Percentiles rank a stretch among this genome's conserved stretches.
phyloP scores from a whole-genome alignment of 805 yeast genomes.

The Schwanniomyces occidentalis region DNA sequence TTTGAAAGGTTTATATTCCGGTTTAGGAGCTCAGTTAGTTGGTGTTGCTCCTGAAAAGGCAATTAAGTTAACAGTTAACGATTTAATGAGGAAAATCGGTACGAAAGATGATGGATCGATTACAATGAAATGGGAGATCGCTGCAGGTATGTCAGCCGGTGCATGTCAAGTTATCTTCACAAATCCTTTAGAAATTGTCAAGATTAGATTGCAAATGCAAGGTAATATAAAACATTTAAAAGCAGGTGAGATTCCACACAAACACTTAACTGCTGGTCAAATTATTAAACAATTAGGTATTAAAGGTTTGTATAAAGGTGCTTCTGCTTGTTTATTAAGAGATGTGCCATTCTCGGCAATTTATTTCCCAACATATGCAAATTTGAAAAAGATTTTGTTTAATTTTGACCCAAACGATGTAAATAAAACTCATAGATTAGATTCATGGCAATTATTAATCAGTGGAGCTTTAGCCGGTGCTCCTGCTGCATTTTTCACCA shows the following conservation, averaged over 20 bases:
- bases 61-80: constrained; percentile 92
- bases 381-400: constrained; percentile 79
- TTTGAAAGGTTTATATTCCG: constrained; percentile 81
- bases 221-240: constrained; percentile 34
- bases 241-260: constrained; percentile 42
- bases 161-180: constrained; percentile 95
- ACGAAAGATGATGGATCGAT: constrained; percentile 44
- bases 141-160: constrained; percentile 94
- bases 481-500: constrained; percentile 95
- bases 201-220: constrained; percentile 91
- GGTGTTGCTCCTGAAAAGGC: constrained; percentile 99
- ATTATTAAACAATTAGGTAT: constrained; percentile 80
- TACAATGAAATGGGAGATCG: constrained; percentile 63
- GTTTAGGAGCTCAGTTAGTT: constrained; percentile 88
- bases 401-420: constrained; percentile 75
- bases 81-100: constrained; percentile 73
- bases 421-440: constrained; percentile 57
- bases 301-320: constrained; percentile 87
- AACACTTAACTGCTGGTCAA: constrained; percentile 57
- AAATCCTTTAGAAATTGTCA: constrained; percentile 93
- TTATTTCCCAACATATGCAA: constrained; percentile 96
- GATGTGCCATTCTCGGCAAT: constrained; percentile 97
- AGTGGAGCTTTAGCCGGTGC: constrained; percentile 97
- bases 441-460: constrained; percentile 78
- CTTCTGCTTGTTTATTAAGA: constrained; percentile 84